Conservation (phyloP, 805 yeast genomes). For the Pichia heedii region DNA sequence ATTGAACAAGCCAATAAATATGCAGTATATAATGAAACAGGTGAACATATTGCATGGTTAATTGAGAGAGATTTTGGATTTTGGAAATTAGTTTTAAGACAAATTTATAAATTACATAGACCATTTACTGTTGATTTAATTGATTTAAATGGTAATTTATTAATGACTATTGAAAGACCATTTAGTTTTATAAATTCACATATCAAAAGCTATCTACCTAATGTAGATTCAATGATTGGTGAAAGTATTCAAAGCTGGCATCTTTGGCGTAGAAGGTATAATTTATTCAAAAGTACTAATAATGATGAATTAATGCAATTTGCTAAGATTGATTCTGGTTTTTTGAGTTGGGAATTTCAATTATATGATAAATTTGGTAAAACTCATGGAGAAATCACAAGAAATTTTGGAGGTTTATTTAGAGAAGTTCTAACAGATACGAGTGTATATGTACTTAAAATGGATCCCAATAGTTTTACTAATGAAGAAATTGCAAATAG, state of each 20-base stretch:
- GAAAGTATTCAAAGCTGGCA: constrained; percentile 94
- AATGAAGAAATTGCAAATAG: constrained; percentile 49
- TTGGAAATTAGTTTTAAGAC: constrained; percentile 65
- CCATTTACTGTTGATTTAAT: constrained; percentile 73
- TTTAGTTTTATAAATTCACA: constrained; percentile 86
- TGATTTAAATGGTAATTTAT: constrained; percentile 50
- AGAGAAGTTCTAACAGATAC: constrained; percentile 92
- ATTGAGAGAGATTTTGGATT: constrained; percentile 72
- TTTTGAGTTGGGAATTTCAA: constrained; percentile 80
- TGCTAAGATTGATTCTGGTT: constrained; percentile 82
- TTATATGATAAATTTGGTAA: constrained; percentile 49
- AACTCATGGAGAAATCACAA: constrained; percentile 68
- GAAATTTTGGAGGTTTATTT: constrained; percentile 94
- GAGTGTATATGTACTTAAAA: constrained; percentile 74
- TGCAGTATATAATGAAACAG: constrained; percentile 60
- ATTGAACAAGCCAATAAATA: constrained; percentile 88
- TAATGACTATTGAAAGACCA: constrained; percentile 67
- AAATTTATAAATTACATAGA: constrained; percentile 74
- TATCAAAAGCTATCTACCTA: constrained; percentile 64
- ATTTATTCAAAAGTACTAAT: constrained; percentile 46
- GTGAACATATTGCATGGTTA: constrained; percentile 71
- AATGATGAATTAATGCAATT: constrained; percentile 57
- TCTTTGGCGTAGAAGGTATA: constrained; percentile 83
- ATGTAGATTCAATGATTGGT: constrained; percentile 43
- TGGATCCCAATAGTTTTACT: constrained; percentile 64